A percentile compares a stretch with the other conserved stretches of the same genome.
Conservation (phyloP, 495 filamentous ascomycete species). For the Annulohypoxylon stygium region DNA sequence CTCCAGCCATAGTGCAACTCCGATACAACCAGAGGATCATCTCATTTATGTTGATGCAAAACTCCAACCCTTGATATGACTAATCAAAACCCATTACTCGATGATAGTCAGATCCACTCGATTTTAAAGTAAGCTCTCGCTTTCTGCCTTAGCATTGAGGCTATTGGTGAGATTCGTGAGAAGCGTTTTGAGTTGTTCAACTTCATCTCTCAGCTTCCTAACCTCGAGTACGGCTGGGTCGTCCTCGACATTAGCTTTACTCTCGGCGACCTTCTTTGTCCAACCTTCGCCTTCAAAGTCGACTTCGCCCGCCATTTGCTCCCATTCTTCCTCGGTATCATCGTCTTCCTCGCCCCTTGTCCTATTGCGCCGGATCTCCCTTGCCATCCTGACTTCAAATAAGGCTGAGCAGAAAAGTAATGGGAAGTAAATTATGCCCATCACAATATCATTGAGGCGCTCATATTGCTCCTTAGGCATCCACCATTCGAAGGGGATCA, state of each 20-base stretch:
- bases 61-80: background rate
- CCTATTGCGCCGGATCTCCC: constrained; percentile 76
- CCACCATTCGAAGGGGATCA: constrained; percentile 97
- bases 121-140: constrained; percentile 25
- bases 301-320: constrained; percentile 77
- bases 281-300: constrained; percentile 86
- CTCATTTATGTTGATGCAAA: background rate
- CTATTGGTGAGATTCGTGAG: constrained; percentile 34
- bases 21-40: constrained; percentile 8
- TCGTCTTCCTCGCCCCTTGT: constrained; percentile 89
- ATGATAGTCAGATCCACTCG: background rate
- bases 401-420: constrained; percentile 82
- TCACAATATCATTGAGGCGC: constrained; percentile 84
- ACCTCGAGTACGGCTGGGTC: constrained; percentile 79
- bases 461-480: constrained; percentile 75
- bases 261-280: constrained; percentile 78
- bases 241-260: constrained; percentile 80
- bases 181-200: constrained; percentile 70
- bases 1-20: background rate
- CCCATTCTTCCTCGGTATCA: constrained; percentile 91
- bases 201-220: constrained; percentile 73
- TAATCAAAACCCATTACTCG: background rate
- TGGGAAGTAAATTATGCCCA: constrained; percentile 88
- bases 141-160: constrained; percentile 23
- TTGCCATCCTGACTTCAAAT: constrained; percentile 78